phyloP scores from a whole-genome alignment of 2,329 filamentous ascomycete genomes.

The Epichloe amarillans region DNA sequence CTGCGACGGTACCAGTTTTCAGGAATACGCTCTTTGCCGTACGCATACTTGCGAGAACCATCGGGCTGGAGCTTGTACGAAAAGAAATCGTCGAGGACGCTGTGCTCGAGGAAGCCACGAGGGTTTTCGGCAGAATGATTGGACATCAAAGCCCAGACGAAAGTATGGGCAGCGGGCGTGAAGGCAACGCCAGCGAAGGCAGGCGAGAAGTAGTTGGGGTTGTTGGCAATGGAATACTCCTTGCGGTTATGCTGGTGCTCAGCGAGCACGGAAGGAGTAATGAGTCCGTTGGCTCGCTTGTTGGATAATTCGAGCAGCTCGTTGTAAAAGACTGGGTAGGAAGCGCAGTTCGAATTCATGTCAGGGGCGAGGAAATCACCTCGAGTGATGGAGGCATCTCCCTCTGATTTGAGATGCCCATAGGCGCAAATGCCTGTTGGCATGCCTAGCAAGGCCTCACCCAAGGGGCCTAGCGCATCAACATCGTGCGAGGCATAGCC shows the following conservation, averaged over 20 bases:
- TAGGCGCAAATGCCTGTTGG: slow-evolving; percentile 5
- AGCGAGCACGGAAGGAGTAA: neutral
- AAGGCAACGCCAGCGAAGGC: slow-evolving; percentile 34
- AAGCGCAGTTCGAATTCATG: slow-evolving; percentile 2
- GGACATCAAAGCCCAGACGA: slow-evolving; percentile 26
- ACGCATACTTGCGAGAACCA: slow-evolving; percentile 25
- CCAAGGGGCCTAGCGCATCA: neutral
- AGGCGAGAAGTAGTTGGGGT: slow-evolving; percentile 40
- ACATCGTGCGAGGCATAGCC: slow-evolving; percentile 5
- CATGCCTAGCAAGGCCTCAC: neutral
- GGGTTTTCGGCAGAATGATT: slow-evolving; percentile 29
- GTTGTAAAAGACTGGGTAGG: slow-evolving; percentile 9
- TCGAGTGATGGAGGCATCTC: slow-evolving; percentile 10
- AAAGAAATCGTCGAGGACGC: slow-evolving; percentile 3
- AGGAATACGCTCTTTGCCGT: slow-evolving; percentile 35
- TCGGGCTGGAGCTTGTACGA: slow-evolving; percentile 23
- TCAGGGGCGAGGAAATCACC: slow-evolving; percentile 1
- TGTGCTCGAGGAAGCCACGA: slow-evolving; percentile 12
- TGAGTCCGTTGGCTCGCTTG: slow-evolving; percentile 24
- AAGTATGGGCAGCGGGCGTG: slow-evolving; percentile 32
- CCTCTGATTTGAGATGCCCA: slow-evolving; percentile 8
- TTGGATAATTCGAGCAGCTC: slow-evolving; percentile 24
- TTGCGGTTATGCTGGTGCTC: neutral
- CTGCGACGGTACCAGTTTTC: slow-evolving; percentile 34
- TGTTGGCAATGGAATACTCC: slow-evolving; percentile 29